Evolutionary conservation across 306 rosid genomes (phyloP).

Genomic region (Pterocarpus macrocarpus): DNA sequence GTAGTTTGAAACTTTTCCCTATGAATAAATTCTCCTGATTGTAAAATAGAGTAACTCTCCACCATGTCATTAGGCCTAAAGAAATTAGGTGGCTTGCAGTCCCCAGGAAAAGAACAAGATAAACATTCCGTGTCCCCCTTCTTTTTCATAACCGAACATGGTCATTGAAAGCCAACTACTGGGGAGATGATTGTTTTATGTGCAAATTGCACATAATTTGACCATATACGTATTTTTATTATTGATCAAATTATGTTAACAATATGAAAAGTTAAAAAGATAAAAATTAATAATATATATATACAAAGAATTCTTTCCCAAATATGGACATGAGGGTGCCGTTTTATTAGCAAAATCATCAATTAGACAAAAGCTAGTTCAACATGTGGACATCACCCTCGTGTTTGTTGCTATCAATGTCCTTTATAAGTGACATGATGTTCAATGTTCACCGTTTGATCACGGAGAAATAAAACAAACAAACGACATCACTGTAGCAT

Average conservation of each 20-base stretch:
- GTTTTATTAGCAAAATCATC: slow-evolving; percentile 17
- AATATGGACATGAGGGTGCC: slow-evolving; percentile 7
- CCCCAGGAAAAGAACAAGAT: not conserved
- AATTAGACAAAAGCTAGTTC: not conserved
- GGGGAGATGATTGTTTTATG: too few relatives aligned
- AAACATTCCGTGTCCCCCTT: not conserved
- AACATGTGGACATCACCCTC: not conserved
- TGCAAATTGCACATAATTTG: too few relatives aligned
- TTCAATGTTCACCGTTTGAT: not conserved
- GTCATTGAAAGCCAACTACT: not conserved
- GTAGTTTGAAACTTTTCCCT: too few relatives aligned
- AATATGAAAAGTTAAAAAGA: too few relatives aligned
- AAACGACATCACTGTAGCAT: slow-evolving; percentile 7
- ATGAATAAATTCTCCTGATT: not conserved
- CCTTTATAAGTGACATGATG: slow-evolving; percentile 21
- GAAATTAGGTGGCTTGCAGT: not conserved
- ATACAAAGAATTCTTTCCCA: too few relatives aligned
- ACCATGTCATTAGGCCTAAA: not conserved
- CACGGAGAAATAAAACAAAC: not conserved
- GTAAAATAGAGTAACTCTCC: not conserved
- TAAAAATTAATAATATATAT: too few relatives aligned
- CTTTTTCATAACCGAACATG: not conserved
- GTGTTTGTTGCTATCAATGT: slow-evolving; percentile 33
- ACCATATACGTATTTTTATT: too few relatives aligned
- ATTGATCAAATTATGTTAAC: too few relatives aligned